Base-by-base conservation (phyloP, 2,329 filamentous ascomycete genomes). In the Aspergillus tubingensis region DNA sequence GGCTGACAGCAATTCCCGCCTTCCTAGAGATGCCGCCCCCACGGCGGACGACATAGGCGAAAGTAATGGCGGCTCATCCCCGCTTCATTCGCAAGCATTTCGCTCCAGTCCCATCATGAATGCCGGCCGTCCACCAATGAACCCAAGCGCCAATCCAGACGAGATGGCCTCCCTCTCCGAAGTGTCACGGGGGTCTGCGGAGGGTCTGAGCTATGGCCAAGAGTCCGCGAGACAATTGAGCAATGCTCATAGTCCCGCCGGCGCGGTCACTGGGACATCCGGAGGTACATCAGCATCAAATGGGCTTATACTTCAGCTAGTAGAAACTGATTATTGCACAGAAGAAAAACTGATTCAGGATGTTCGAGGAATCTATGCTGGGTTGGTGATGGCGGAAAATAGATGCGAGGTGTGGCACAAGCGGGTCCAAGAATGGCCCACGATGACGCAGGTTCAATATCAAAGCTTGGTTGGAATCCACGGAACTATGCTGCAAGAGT, bases 331-430 rank as follows among this genome's bases (percentile, higher is more conserved):
- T 0, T 83, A 86, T 0, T 92, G 95, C 7, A 88, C 88, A 0
- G 88, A 91, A 62, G 88, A 92, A 0, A 90, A 96, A 66, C 81
- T 96, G 0, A 86, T 91, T 0, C 86, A 87, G 0, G 92, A 96
- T 68, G 90, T 96, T 4, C 70, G 70, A 30, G 68, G 62, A 3
- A 78, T 78, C 17, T 96, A 96, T 68, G 87, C 88, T 0, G 92
- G 91, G 0, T 77, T 97, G 0, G 88, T 92, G 0, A 91, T 95
- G 86, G 91, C 96, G 0, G 94, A 98, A 71, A 86, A 85, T 23
- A 92, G 95, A 67, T 94, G 92, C 67, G 93, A 96, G 0, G 89
- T 96, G 57, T 88, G 96, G 1, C 91, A 94, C 66, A 87, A 84
- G 50, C 85, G 88, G 66, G 79, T 80, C 6, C 77, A 80, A 25